Percentiles rank a stretch among this genome's conserved stretches.
Conservation (phyloP, 1,284 basidiomycete genomes). For the Ceratobasidium sp. region DNA sequence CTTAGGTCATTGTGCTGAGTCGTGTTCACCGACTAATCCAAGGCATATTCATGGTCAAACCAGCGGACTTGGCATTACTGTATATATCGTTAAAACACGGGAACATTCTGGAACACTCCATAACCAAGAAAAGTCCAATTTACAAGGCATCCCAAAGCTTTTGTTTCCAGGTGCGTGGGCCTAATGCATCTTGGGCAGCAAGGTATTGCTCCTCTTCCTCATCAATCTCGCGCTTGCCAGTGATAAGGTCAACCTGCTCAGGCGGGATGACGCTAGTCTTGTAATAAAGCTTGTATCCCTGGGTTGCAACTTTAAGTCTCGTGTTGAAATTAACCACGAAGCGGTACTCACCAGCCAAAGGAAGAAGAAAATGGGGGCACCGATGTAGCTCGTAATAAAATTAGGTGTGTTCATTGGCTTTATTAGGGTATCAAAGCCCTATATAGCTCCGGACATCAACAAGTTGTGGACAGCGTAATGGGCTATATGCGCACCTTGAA, state of each 20-base stretch:
- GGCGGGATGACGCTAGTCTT: conserved; percentile 61
- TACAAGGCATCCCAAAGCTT: conserved; percentile 46
- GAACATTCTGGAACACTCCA: background rate
- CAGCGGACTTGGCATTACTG: background rate
- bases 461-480: background rate
- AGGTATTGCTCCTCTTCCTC: conserved; percentile 65
- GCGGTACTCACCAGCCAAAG: conserved; percentile 55
- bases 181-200: conserved; percentile 52
- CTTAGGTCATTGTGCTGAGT: background rate
- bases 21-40: background rate
- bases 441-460: background rate
- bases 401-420: conserved; percentile 59
- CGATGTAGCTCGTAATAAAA: conserved; percentile 63
- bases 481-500: conserved; percentile 58
- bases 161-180: conserved; percentile 45
- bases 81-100: conserved; percentile 2
- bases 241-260: conserved; percentile 66
- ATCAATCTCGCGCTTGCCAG: conserved; percentile 68
- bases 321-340: background rate
- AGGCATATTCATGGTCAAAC: background rate
- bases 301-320: background rate
- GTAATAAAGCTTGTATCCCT: conserved; percentile 64
- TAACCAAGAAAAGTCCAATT: background rate
- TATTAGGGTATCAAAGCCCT: conserved; percentile 68
- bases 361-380: conserved; percentile 59